Conservation (phyloP, 352 stramenopile genomes). For the Pythium apleroticum region DNA sequence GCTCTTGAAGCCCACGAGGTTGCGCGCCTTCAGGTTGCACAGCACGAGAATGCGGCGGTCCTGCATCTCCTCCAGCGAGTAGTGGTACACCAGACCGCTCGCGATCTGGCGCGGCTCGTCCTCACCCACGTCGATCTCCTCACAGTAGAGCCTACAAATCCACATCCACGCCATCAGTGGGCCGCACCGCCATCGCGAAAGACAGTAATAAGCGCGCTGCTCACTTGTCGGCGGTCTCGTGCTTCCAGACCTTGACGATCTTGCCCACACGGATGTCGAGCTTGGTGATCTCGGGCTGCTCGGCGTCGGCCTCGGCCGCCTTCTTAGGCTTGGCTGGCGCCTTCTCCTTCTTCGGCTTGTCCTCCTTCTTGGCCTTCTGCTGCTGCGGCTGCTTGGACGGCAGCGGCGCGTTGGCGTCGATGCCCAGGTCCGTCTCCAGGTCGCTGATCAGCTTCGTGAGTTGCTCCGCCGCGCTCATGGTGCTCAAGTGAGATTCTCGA, state of each 20-base stretch:
- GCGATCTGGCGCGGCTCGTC: slow-evolving; percentile 84
- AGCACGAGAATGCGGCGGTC: slow-evolving; percentile 82
- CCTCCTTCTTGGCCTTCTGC: slow-evolving; percentile 33
- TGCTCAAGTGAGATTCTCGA: slow-evolving; percentile 24
- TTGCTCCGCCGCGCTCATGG: slow-evolving; percentile 52
- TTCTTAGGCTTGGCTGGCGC: slow-evolving; percentile 44
- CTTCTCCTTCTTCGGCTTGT: slow-evolving; percentile 53
- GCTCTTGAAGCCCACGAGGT: slow-evolving; percentile 89
- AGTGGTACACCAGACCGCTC: slow-evolving; percentile 84
- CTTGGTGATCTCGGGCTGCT: slow-evolving; percentile 89
- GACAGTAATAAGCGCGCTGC: slow-evolving; percentile 5
- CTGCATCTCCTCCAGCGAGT: slow-evolving; percentile 88
- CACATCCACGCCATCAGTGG: not conserved
- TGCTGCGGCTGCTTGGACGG: slow-evolving; percentile 9
- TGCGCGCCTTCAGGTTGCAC: slow-evolving; percentile 91
- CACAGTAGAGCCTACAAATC: slow-evolving; percentile 78
- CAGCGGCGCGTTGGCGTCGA: slow-evolving; percentile 65
- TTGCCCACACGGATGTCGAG: slow-evolving; percentile 91
- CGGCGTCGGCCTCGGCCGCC: slow-evolving; percentile 36
- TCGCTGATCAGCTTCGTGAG: slow-evolving; percentile 66
- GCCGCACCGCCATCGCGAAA: not conserved
- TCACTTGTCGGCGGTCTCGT: slow-evolving; percentile 88
- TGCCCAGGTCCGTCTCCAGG: slow-evolving; percentile 73
- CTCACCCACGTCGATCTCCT: slow-evolving; percentile 91
- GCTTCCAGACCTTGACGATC: slow-evolving; percentile 92